Conservation (phyloP, 2,329 filamentous ascomycete genomes). For the Calonectria naviculata region DNA sequence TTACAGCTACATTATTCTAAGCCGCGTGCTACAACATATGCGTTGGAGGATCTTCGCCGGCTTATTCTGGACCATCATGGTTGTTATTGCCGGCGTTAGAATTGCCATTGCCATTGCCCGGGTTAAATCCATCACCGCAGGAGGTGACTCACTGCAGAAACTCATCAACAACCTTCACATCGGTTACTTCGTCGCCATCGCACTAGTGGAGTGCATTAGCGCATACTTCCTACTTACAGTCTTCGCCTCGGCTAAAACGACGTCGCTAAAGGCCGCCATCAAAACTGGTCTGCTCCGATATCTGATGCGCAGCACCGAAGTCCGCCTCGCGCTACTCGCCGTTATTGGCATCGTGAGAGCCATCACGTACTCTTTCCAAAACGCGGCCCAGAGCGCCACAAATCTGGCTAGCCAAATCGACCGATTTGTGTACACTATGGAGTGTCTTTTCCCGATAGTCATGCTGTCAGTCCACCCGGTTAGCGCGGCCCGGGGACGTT, state of each 20-base stretch:
- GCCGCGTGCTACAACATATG: constrained; percentile 59
- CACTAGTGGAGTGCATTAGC: constrained; percentile 52
- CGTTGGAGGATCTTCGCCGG: constrained; percentile 56
- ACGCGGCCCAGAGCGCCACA: constrained; percentile 48
- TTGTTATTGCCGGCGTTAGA: constrained; percentile 62
- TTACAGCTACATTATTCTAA: constrained; percentile 64
- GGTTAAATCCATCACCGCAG: constrained; percentile 42
- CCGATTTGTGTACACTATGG: constrained; percentile 54
- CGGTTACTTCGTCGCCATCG: constrained; percentile 54
- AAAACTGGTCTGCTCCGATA: constrained; percentile 51
- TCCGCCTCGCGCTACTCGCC: constrained; percentile 51
- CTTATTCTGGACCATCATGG: constrained; percentile 68
- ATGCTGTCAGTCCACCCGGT: constrained; percentile 47
- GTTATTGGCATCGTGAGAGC: constrained; percentile 52
- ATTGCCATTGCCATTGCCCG: constrained; percentile 49
- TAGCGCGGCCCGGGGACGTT: neutral
- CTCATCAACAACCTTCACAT: constrained; percentile 53
- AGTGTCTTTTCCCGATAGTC: constrained; percentile 54
- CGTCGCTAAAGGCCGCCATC: constrained; percentile 40
- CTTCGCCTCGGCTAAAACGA: constrained; percentile 47
- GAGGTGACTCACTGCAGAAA: constrained; percentile 36
- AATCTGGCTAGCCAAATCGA: constrained; percentile 51
- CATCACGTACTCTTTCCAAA: constrained; percentile 54
- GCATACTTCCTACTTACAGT: constrained; percentile 52
- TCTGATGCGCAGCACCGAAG: constrained; percentile 53